A percentile compares a stretch with the other conserved stretches of the same genome.
Conservation (phyloP, 2,329 filamentous ascomycete species). For the Aspergillus niger region DNA sequence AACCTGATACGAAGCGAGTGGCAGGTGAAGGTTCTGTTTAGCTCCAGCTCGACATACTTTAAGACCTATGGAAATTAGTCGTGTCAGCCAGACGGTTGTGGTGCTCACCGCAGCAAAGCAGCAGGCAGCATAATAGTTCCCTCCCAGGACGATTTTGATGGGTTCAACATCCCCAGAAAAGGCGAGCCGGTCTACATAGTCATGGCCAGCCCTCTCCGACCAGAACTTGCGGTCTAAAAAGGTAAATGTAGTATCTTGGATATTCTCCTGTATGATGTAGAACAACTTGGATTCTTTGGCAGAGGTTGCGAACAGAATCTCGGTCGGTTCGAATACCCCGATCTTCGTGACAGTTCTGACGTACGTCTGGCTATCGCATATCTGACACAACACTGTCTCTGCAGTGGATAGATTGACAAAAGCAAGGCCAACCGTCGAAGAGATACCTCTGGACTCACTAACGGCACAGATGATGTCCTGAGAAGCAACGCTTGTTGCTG, state of each 20-base stretch:
- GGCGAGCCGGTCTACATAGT: slow-evolving; percentile 76
- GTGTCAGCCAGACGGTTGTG: neutral
- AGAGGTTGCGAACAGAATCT: slow-evolving; percentile 75
- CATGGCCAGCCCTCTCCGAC: slow-evolving; percentile 75
- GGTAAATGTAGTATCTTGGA: slow-evolving; percentile 63
- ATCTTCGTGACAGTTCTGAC: slow-evolving; percentile 86
- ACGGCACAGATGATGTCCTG: slow-evolving; percentile 86
- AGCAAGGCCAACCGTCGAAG: slow-evolving; percentile 79
- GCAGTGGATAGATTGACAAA: slow-evolving; percentile 85
- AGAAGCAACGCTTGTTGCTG: slow-evolving; percentile 56
- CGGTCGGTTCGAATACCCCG: slow-evolving; percentile 74
- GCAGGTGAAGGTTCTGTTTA: slow-evolving; percentile 68
- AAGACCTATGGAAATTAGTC: slow-evolving; percentile 60
- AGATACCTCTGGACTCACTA: slow-evolving; percentile 82
- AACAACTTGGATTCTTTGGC: slow-evolving; percentile 75
- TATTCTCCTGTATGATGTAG: slow-evolving; percentile 71
- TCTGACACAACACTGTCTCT: slow-evolving; percentile 83
- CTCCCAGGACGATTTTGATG: slow-evolving; percentile 74
- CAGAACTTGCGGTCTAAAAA: slow-evolving; percentile 76
- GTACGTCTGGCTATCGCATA: slow-evolving; percentile 91
- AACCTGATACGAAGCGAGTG: slow-evolving; percentile 85
- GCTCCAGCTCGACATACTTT: slow-evolving; percentile 74
- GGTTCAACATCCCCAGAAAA: slow-evolving; percentile 78
- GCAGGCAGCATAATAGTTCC: slow-evolving; percentile 84
- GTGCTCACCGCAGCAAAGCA: slow-evolving; percentile 77